phyloP scores from a whole-genome alignment of 768 basidiomycete genomes.

The Gymnopilus junonius region DNA sequence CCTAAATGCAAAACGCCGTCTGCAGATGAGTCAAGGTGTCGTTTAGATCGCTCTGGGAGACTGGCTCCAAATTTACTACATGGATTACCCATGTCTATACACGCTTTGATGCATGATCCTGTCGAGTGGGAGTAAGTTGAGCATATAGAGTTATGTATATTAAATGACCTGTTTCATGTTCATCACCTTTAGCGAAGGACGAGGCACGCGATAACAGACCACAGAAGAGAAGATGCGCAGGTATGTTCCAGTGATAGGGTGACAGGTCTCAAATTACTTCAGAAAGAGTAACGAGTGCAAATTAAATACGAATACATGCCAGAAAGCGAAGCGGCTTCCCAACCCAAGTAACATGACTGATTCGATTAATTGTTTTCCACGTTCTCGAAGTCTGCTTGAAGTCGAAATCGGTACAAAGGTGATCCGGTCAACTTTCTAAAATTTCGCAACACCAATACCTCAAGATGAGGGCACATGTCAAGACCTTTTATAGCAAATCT shows the following conservation, averaged over 20 bases:
- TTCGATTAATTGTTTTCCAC: conserved; percentile 9
- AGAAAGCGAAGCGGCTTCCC: background rate
- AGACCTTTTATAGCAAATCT: background rate
- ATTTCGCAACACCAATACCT: background rate
- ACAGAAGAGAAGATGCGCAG: background rate
- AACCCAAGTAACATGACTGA: background rate
- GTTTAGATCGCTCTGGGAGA: background rate
- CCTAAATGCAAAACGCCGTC: background rate
- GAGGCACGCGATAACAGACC: background rate
- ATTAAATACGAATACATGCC: background rate
- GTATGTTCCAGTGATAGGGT: too few relatives aligned
- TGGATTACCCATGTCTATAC: background rate
- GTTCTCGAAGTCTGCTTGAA: background rate
- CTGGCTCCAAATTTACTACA: background rate
- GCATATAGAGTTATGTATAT: background rate
- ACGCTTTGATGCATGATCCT: background rate
- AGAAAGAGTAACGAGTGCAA: background rate
- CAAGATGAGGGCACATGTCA: background rate
- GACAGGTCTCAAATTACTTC: too few relatives aligned
- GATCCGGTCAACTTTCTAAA: conserved; percentile 1
- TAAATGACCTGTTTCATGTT: background rate
- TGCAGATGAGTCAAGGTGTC: background rate
- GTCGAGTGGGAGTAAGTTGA: background rate
- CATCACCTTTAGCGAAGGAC: background rate
- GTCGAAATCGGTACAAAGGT: background rate